Conservation (phyloP, 257 asterid genomes). For the Salvia splendens region DNA sequence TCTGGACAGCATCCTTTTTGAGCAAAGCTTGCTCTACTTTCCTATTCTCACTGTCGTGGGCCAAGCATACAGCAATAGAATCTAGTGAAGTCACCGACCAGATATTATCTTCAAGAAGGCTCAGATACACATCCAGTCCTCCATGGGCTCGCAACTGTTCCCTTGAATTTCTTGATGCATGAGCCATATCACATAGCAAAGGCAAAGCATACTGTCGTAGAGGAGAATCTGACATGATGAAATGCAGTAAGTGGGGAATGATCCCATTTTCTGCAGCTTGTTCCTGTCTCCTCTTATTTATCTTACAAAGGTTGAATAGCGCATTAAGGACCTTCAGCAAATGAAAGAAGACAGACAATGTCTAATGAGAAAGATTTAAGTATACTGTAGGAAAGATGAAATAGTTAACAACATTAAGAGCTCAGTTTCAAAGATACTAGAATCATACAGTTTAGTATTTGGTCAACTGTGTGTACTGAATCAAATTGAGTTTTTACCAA, state of each 20-base stretch:
- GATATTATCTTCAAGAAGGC: conserved; percentile 87
- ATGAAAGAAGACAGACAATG: conserved; percentile 37
- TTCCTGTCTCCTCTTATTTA: conserved; percentile 97
- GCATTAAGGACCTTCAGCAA: conserved; percentile 85
- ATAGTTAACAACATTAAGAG: not conserved
- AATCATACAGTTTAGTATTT: not conserved
- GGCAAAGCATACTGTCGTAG: conserved; percentile 88
- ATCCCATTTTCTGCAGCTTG: conserved; percentile 99
- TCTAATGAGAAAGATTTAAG: conserved; percentile 16
- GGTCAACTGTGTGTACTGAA: conserved; percentile 3
- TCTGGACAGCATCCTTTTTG: conserved; percentile 85
- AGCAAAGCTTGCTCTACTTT: conserved; percentile 95
- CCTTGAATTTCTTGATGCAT: conserved; percentile 95
- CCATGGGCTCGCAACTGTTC: conserved; percentile 99
- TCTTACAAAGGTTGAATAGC: conserved; percentile 95
- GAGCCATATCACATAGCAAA: conserved; percentile 97
- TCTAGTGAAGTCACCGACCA: conserved; percentile 99
- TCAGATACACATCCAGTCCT: conserved; percentile 89
- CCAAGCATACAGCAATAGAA: conserved; percentile 97
- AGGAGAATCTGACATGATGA: conserved; percentile 90
- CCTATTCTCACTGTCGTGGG: conserved; percentile 87
- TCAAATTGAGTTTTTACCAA: not conserved
- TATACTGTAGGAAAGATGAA: not conserved
- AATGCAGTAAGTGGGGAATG: conserved; percentile 92
- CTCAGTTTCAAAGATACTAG: conserved; percentile 1